phyloP scores from a whole-genome alignment of 2,329 filamentous ascomycete species.

The Trichoderma semiorbis region DNA sequence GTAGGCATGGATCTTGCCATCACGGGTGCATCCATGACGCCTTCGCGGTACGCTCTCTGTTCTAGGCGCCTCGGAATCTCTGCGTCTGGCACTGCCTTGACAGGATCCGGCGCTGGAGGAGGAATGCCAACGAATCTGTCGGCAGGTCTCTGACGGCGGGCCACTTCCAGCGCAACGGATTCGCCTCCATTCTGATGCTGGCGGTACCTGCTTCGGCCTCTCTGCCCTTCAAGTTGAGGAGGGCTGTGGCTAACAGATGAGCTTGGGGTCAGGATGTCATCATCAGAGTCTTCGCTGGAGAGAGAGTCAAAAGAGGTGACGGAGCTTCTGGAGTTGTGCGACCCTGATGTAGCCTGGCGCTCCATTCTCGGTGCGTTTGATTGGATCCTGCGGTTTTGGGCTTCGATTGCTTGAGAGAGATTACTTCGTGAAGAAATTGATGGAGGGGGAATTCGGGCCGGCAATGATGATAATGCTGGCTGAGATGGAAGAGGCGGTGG shows the following conservation, averaged over 20 bases:
- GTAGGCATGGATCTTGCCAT: neutral
- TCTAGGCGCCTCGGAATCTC: neutral
- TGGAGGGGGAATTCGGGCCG: neutral
- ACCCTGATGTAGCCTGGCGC: neutral
- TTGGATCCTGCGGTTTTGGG: neutral
- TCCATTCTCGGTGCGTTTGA: neutral
- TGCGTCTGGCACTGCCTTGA: neutral
- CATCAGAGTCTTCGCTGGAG: neutral
- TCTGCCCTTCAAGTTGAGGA: neutral
- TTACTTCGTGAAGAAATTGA: neutral
- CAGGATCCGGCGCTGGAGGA: slow-evolving; percentile 7
- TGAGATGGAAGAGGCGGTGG: neutral
- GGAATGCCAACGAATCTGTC: neutral
- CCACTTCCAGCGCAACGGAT: neutral
- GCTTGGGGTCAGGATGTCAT: neutral
- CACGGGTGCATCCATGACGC: neutral
- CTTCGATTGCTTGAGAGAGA: neutral
- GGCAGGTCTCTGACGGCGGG: neutral
- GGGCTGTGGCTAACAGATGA: neutral
- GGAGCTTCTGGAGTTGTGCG: neutral
- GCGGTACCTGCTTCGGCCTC: neutral
- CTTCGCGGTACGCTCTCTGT: neutral
- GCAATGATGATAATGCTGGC: neutral
- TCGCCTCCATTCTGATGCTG: neutral
- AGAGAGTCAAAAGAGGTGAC: neutral